Evolutionary conservation across 345 rosid genomes (phyloP), one percentile per base, ranked within the genome.

Genomic region (Sonneratia alba): DNA sequence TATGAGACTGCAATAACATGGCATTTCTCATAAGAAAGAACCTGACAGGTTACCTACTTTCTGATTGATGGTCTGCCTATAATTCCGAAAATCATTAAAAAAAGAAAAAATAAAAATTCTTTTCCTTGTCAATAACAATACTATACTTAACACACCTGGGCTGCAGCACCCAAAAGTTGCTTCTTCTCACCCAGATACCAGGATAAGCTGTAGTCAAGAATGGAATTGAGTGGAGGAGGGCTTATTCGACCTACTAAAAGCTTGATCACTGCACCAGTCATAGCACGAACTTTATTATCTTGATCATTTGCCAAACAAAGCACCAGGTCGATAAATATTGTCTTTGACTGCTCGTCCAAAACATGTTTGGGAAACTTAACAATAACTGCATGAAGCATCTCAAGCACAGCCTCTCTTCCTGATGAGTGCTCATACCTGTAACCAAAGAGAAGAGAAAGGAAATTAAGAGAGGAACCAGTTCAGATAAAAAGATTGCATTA

Each of bases 331-430:
- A 89, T 9, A 71, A 87, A 86, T 67, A 92, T 61, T 6, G 77
- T 71, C 64, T 71, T 71, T 21, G 90, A 87, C 76, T 90, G 97
- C 68, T 80, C 76, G 72, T 90, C 85, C 77, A 92, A 77, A 75
- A 81, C 74, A 48, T 76, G 81, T 74, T 74, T 80, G 11, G 87
- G 91, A 57, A 87, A 87, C 84, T 95, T 89, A 67, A 72, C 76
- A 69, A 92, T 81, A 19, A 95, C 87, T 15, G 87, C 85, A 63
- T 82, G 83, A 36, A 95, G 92, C 96, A 88, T 90, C 80, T 87
- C 93, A 75, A 95, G 92, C 43, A 90, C 97, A 66, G 97, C 91
- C 77, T 85, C 85, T 83, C 97, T 89, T 78, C 99, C 99, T 76
- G 86, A 83, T 75, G 91, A 69, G 88, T 87, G 86, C 77, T 87